Evolutionary conservation across 805 yeast species (phyloP).

Genomic region (Ogataea pini): DNA sequence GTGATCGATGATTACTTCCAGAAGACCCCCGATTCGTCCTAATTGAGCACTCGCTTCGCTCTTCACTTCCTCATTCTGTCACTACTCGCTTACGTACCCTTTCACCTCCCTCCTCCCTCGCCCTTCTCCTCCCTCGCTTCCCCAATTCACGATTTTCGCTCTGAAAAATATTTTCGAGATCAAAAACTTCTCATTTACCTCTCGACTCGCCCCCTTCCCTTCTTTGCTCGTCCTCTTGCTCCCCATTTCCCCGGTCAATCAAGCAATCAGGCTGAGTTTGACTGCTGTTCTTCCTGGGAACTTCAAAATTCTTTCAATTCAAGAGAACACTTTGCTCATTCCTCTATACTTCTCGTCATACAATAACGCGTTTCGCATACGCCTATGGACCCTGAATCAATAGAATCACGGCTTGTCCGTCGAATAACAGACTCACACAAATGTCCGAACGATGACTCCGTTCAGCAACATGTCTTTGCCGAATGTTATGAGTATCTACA

Average conservation of each 20-base stretch:
- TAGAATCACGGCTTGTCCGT: not conserved
- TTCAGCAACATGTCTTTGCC: slow-evolving; percentile 41
- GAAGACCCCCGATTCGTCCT: too few species aligned
- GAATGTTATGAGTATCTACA: slow-evolving; percentile 35
- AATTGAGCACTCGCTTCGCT: too few species aligned
- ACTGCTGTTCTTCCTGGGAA: too few species aligned
- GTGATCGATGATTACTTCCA: too few species aligned
- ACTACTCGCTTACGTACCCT: too few species aligned
- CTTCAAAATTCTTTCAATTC: too few species aligned
- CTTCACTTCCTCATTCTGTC: too few species aligned
- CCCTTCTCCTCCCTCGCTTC: not conserved
- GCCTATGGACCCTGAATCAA: not conserved
- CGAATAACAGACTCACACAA: slow-evolving; percentile 35
- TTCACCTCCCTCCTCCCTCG: too few species aligned
- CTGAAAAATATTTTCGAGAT: not conserved
- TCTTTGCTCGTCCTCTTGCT: not conserved
- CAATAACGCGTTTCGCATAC: not conserved
- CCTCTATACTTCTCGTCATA: too few species aligned
- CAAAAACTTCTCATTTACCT: not conserved
- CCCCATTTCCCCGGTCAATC: not conserved
- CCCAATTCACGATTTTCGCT: not conserved
- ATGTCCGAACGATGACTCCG: slow-evolving; percentile 33
- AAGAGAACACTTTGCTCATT: too few species aligned
- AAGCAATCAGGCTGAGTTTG: too few species aligned
- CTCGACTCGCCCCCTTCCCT: not conserved